Base-by-base conservation (phyloP, 768 basidiomycete species). In the Phaffia australis region DNA sequence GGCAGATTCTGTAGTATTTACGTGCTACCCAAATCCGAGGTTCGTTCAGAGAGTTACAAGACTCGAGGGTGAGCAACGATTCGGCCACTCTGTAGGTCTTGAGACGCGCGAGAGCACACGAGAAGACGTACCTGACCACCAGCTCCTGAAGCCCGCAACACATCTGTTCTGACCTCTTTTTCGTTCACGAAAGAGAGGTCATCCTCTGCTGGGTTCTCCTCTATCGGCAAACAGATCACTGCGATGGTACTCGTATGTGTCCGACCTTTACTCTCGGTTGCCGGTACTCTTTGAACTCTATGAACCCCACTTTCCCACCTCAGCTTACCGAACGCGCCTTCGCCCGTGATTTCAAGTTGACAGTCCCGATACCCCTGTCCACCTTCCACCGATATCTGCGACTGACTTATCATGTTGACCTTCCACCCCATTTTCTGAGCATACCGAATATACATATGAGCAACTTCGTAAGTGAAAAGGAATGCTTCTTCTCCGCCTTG, bases 1-100 rank as follows among this genome's bases (percentile, higher is more conserved):
- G 2, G 95, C 94, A 2, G 94, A 97, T 77, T 99, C 95, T 0
- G 95, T 98, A 81, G 87, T 89, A 78, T 99, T 99, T 72, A 98
- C 95, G 77, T 98, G 94, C 87, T 97, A 70, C 27, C n/a, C n/a
- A 32, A 19, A 27, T 27, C 5, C 7, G 3, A 11, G 9, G 27
- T 23, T 21, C 30, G 11, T 54, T 54, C n/a, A 54, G n/a, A 54
- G 5, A 42, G 11, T 42, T 4, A 11, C 35, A 42, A 42, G 35
- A 42, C 11, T 42, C 11, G 35, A 42, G 11, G 35, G 11, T 42
- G 4, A 42, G 35, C 35, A 42, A 42, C 4, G 35, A 42, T 5
- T 5, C 15, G 9, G n/a, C 4, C 52, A 23, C 16, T 5, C 4
- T 5, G 9, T 15, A 23, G 15, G 23, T 64, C 51, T 35, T 1